A percentile compares a stretch with the other conserved stretches of the same genome.
Evolutionary conservation across 345 rosid genomes (phyloP).

Genomic region (Hirschfeldia incana): DNA sequence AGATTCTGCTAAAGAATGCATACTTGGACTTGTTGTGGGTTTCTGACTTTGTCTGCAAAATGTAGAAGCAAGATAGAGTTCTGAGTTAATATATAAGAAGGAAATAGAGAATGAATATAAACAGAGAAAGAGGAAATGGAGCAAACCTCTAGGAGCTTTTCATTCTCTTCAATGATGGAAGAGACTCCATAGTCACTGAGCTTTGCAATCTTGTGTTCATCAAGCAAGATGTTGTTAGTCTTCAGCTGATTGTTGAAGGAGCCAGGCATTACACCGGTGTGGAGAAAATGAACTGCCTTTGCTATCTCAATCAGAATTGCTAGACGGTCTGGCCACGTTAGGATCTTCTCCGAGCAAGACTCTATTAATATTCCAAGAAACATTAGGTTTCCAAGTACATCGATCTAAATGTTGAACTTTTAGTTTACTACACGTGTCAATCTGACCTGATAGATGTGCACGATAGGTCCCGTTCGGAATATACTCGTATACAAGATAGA

Average conservation of each 20-base stretch:
- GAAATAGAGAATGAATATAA: not conserved
- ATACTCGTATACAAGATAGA: slow-evolving; percentile 82
- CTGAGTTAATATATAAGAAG: too few species aligned
- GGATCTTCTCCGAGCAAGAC: slow-evolving; percentile 61
- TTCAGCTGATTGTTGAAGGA: slow-evolving; percentile 66
- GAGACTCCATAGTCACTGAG: slow-evolving; percentile 94
- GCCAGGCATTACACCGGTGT: slow-evolving; percentile 83
- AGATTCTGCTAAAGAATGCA: not conserved
- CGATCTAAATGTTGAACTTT: not conserved
- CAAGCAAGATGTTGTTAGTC: slow-evolving; percentile 82
- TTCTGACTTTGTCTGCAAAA: slow-evolving; percentile 68
- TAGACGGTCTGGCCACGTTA: slow-evolving; percentile 84
- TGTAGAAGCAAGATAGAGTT: too few species aligned
- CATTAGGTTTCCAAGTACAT: slow-evolving; percentile 16
- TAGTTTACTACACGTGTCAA: slow-evolving; percentile 7
- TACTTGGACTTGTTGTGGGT: slow-evolving; percentile 57
- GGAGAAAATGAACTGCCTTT: slow-evolving; percentile 94
- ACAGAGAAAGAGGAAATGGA: slow-evolving; percentile 8
- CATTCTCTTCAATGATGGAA: slow-evolving; percentile 62
- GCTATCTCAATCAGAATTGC: slow-evolving; percentile 80
- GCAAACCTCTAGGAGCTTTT: slow-evolving; percentile 61
- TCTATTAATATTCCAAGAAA: slow-evolving; percentile 46
- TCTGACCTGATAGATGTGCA: slow-evolving; percentile 73
- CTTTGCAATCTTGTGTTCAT: slow-evolving; percentile 85
- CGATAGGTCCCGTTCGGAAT: slow-evolving; percentile 67